These are phyloP conservation scores for Colletotrichum cordylinicola DNA, from an alignment of 2,329 filamentous ascomycete species.

Conservation along the genomic window DNA sequence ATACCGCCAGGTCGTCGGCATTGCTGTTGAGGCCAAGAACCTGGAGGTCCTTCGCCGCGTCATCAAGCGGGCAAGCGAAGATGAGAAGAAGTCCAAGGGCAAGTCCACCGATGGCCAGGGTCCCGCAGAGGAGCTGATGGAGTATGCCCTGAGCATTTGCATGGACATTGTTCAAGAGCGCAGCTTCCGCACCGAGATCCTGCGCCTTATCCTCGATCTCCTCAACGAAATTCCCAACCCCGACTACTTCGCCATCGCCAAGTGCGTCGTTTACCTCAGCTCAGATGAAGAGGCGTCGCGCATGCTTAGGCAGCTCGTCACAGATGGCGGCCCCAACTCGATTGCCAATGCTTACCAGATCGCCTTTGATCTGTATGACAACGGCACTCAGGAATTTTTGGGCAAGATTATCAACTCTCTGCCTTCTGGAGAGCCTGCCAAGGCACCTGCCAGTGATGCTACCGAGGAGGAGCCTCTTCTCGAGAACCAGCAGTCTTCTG, in stretches of 20 bases:
- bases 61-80: conserved; percentile 87
- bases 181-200: conserved; percentile 80
- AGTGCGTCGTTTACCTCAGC: conserved; percentile 95
- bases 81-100: conserved; percentile 75
- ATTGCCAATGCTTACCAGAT: conserved; percentile 94
- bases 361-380: conserved; percentile 97
- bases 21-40: conserved; percentile 93
- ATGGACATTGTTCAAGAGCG: conserved; percentile 98
- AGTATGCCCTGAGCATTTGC: conserved; percentile 93
- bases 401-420: conserved; percentile 86
- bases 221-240: conserved; percentile 90
- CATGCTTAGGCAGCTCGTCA: conserved; percentile 83
- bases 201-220: conserved; percentile 92
- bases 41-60: conserved; percentile 85
- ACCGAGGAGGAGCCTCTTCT: conserved; percentile 56
- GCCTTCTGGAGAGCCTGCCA: conserved; percentile 59
- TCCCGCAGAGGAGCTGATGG: conserved; percentile 87
- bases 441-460: conserved; percentile 45
- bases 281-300: conserved; percentile 88
- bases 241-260: conserved; percentile 97
- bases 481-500: conserved; percentile 53
- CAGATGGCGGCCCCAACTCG: conserved; percentile 78
- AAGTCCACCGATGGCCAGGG: conserved; percentile 59
- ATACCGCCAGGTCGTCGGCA: conserved; percentile 95
- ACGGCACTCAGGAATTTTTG: conserved; percentile 96